Evolutionary conservation across 768 basidiomycete species (phyloP), one percentile per base, ranked within the genome.

Genomic region (Omphalotus guepiniiformis): DNA sequence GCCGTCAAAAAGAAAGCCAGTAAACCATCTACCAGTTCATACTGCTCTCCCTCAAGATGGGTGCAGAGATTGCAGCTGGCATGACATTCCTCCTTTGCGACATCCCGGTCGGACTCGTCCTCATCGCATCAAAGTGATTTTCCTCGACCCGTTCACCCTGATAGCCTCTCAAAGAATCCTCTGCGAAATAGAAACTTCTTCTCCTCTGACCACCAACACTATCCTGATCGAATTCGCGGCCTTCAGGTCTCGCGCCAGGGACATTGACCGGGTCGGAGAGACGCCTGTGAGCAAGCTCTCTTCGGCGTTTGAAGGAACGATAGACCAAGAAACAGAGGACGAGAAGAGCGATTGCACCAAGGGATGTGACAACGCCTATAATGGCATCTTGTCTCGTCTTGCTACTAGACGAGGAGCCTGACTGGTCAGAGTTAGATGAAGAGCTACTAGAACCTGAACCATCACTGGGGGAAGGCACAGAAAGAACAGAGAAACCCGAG

Each of bases 351-450:
- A 93, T 76, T 4, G 78, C 87, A 11, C 92, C 92, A 16, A 95
- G 76, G 2, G 86, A 82, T 32, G 78, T 82, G 53, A 92, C 88
- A 3, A 95, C 91, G 18, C 93, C 93, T 52, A 96, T 93, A 60
- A 95, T 93, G 21, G 89, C 89, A 54, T 94, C 82, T 58, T 87
- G 78, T 11, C 90, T 75, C 13, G 74, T 69, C 56, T 76, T 79
- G 46, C 68, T 66, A 18, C 53, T 52, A n/a, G 62, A 59, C 13
- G 69, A 62, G 21, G 60, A 63, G 23, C 56, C 65, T 7, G 55
- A 55, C 25, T 56, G 53, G 12, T 55, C 57, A 18, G 49, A 53
- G 16, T 53, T 57, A 8, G 55, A 53, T 15, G 63, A 42, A 18
- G 42, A 44, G 29, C 53, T 55, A 12, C 49, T 48, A 22, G 52